A percentile compares a stretch with the other conserved stretches of the same genome.
Evolutionary conservation across 495 filamentous ascomycete genomes (phyloP).

Genomic region (Beverwykella pulmonaria): DNA sequence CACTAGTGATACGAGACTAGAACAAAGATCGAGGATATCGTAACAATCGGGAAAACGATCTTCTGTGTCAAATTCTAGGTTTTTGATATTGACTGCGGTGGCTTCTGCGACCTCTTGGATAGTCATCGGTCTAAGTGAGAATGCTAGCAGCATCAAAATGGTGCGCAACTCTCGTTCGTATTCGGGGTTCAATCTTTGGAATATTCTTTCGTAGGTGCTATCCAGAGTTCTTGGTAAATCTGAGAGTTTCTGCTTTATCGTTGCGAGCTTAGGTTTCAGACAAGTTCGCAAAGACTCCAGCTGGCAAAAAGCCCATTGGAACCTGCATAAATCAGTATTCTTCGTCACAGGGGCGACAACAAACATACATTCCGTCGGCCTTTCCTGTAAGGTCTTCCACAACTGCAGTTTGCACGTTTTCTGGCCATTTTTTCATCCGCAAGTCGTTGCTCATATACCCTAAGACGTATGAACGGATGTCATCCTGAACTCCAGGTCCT

Average conservation of each 20-base stretch:
- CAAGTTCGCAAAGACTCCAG: neutral
- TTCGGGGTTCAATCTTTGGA: neutral
- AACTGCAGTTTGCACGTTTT: neutral
- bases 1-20: neutral
- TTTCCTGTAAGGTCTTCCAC: neutral
- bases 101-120: neutral
- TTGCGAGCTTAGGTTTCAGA: neutral
- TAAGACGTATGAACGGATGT: neutral
- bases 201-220: neutral
- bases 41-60: neutral
- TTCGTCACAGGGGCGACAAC: neutral
- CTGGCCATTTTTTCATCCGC: neutral
- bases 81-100: neutral
- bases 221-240: neutral
- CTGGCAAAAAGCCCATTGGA: neutral
- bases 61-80: neutral
- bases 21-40: neutral
- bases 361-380: neutral
- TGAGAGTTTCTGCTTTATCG: neutral
- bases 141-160: neutral
- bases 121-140: neutral
- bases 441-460: neutral
- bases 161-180: neutral
- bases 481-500: neutral
- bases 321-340: neutral